Evolutionary conservation across 306 rosid species (phyloP), one percentile per base, ranked within the genome.

Genomic region (Gynostemma pentaphyllum): DNA sequence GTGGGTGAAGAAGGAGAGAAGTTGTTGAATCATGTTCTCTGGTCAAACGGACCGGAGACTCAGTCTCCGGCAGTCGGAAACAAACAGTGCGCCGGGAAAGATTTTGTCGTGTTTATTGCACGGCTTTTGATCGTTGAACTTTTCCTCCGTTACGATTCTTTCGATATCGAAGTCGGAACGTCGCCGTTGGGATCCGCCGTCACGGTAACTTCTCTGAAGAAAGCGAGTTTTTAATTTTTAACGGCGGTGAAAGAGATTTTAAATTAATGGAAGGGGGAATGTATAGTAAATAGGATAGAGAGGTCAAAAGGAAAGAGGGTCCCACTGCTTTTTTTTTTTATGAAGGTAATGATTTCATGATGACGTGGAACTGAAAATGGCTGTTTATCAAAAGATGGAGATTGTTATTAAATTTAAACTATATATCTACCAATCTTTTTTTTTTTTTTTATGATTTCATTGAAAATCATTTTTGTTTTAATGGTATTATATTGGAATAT

Each of bases 81-180:
- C 77, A 92, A 92, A 32, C 96, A 92, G 41, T 92, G 99, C 66
- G 94, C 84, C 0, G 99, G 99, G 0, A 92, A 92, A 65, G 94
- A 86, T 54, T 82, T 92, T 2, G 88, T 82, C 19, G 65, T 80
- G 0, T 39, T 86, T 74, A 67, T 74, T 11, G 55, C 96, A 0
- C 74, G 99, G 57, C 78, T 92, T 15, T 42, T 92, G 5, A 84
- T 92, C 6, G 94, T 84, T 9, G 90, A 92, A 67, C 15, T 88
- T 12, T 92, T 92, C 61, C 76, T 76, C 13, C 86, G 94, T 0
- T 92, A 92, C 28, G 99, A 92, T 50, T 78, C 96, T 0, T 81
- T 86, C 27, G 85, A 78, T 14, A 71, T 86, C 12, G 79, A 86
- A 28, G 94, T 76, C 0, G 79, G 59, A 0, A 1, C 48, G 2